Base-by-base conservation (phyloP, 371 early-diverging fungal species). In the Mortierella sp. region DNA sequence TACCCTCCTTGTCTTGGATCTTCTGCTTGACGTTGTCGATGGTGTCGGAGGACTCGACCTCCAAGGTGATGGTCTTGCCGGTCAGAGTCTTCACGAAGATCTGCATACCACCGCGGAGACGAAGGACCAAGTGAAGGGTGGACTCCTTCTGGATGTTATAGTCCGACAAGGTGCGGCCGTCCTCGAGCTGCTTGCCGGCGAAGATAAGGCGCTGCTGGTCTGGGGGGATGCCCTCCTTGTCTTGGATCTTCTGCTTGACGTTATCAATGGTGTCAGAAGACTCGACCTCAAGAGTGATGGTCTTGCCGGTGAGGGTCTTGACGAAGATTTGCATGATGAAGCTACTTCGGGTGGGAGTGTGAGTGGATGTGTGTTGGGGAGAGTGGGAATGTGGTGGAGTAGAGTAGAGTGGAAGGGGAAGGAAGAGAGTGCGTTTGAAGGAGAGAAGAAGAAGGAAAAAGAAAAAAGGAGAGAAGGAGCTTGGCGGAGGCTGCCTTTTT, bases 181-280 rank as follows among this genome's bases (percentile, higher is more conserved):
- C 96, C 89, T 97, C 97, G 71, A 99, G 94, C 92, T 98, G 98
- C 92, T 99, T 98, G 76, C 98, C 99, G 85, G 98, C 98, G 86
- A 98, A 99, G 88, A 99, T 98, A 35, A 99, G 93, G 54, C 99
- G 98, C 91, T 99, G 99, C 94, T 99, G 99, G 91, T 99, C 99
- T 80, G 99, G 99, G 74, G 99, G 91, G 77, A 91, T 91, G 41
- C 86, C 87, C 80, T 78, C 79, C 95, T 99, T 98, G 92, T 99
- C 99, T 91, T 99, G 99, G 81, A 99, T 99, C 94, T 98, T 99
- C 79, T 82, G 68, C 91, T 97, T 97, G 86, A 97, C 96, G 83
- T 92, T 93, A 72, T 96, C 96, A 83, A 97, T 96, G 86, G 96
- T 96, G 88, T 99, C 99, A 35, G 95, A 88, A 21, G 92, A 84